Evolutionary conservation across 768 basidiomycete species (phyloP).

Genomic region (Chalciporus sphaerocephalus): DNA sequence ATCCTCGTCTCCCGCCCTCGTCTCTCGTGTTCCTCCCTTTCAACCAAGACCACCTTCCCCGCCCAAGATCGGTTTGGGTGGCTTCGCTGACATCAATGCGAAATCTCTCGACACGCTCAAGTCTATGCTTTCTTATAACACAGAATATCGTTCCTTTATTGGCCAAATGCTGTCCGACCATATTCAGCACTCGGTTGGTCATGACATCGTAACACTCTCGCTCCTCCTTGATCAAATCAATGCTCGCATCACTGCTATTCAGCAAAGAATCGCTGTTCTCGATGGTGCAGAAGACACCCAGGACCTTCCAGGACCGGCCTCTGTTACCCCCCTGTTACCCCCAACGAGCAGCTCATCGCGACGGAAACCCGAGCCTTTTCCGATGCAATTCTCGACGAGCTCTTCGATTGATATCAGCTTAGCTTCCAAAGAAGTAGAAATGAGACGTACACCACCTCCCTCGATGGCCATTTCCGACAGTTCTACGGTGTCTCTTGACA

Average conservation of each 20-base stretch:
- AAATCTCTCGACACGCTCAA: constrained; percentile 29
- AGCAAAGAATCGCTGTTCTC: constrained; percentile 29
- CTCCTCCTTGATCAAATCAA: constrained; percentile 36
- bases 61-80: neutral
- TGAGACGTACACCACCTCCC: constrained; percentile 10
- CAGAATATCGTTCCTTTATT: constrained; percentile 12
- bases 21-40: neutral
- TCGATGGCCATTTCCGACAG: constrained; percentile 16
- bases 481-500: constrained; percentile 13
- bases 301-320: neutral
- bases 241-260: constrained; percentile 38
- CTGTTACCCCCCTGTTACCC: constrained; percentile 3
- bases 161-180: constrained; percentile 25
- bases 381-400: neutral
- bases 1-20: neutral
- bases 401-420: neutral
- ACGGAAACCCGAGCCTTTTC: neutral
- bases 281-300: constrained; percentile 4
- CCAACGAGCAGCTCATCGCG: neutral
- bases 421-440: neutral
- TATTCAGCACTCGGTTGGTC: constrained; percentile 15
- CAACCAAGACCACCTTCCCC: constrained; percentile 6
- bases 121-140: constrained; percentile 22
- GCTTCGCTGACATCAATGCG: constrained; percentile 18
- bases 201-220: constrained; percentile 42